Evolutionary conservation across 2,329 filamentous ascomycete species (phyloP).

Genomic region (Penicillium brevicompactum): DNA sequence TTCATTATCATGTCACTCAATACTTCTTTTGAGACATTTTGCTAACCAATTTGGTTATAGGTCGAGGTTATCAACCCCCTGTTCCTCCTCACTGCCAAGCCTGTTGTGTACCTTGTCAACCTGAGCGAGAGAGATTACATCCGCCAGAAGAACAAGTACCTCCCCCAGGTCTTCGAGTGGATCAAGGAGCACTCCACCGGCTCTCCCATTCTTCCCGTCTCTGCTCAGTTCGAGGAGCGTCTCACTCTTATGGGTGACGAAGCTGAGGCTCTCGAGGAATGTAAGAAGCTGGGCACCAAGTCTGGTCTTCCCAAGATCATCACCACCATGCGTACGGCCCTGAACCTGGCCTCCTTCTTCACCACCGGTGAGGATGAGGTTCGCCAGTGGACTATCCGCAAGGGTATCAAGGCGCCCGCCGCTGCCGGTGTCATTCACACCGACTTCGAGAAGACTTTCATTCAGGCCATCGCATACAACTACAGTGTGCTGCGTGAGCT

Average conservation of each 20-base stretch:
- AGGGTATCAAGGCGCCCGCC: constrained; percentile 94
- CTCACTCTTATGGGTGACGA: constrained; percentile 79
- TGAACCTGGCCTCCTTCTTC: constrained; percentile 95
- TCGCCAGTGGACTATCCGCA: constrained; percentile 95
- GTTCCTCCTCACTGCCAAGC: constrained; percentile 92
- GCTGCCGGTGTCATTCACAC: constrained; percentile 97
- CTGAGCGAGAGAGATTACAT: constrained; percentile 96
- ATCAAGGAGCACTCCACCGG: constrained; percentile 86
- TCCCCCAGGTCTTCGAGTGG: constrained; percentile 92
- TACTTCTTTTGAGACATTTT: constrained; percentile 18
- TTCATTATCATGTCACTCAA: constrained; percentile 18
- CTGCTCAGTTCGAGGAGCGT: constrained; percentile 89
- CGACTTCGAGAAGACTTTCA: constrained; percentile 99
- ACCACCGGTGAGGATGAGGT: constrained; percentile 95
- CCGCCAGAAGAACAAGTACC: constrained; percentile 99
- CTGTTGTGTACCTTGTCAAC: constrained; percentile 96
- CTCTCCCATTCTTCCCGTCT: constrained; percentile 91
- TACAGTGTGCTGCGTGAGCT: constrained; percentile 78
- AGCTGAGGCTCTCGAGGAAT: constrained; percentile 77
- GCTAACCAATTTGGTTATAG: constrained; percentile 52
- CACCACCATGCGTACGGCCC: constrained; percentile 84
- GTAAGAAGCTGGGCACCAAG: constrained; percentile 82
- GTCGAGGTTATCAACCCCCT: constrained; percentile 97
- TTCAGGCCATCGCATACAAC: constrained; percentile 94
- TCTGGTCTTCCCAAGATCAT: constrained; percentile 92